These are phyloP conservation scores for Coniosporium apollinis DNA, from an alignment of 495 filamentous ascomycete species.

Conservation along the genomic window DNA sequence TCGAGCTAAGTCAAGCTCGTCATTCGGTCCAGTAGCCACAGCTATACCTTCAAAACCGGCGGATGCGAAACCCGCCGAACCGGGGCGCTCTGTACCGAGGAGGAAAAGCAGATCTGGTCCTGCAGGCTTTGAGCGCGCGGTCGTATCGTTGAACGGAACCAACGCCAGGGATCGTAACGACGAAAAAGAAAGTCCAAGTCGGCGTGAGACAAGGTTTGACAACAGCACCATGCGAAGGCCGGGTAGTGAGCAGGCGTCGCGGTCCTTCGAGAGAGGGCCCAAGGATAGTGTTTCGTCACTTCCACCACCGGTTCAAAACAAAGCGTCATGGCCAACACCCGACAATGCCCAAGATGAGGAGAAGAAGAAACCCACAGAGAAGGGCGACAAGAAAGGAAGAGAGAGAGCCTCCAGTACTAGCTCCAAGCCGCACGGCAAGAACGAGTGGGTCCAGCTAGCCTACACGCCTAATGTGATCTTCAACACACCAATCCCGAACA, in stretches of 20 bases:
- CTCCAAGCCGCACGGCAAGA: conserved; percentile 19
- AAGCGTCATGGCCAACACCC: conserved; percentile 77
- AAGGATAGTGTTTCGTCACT: conserved; percentile 29
- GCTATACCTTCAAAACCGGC: background rate
- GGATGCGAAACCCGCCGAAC: too few species aligned
- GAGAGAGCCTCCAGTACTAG: conserved; percentile 27
- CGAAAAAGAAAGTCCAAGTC: conserved; percentile 1
- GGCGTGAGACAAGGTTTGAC: background rate
- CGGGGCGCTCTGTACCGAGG: too few species aligned
- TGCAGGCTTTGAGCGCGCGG: background rate
- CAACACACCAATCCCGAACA: conserved; percentile 52
- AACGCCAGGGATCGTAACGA: background rate
- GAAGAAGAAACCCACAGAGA: conserved; percentile 49
- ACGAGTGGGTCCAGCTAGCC: conserved; percentile 34
- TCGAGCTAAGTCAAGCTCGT: too few species aligned
- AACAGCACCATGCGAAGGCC: conserved; percentile 4
- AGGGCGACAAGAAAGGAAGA: conserved; percentile 49
- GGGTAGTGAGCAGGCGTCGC: conserved; percentile 25
- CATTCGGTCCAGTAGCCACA: background rate
- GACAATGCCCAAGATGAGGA: conserved; percentile 60
- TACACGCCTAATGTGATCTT: conserved; percentile 70
- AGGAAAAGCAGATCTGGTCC: background rate
- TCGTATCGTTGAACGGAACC: background rate
- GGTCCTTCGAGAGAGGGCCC: conserved; percentile 30
- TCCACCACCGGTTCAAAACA: conserved; percentile 51